Base-by-base conservation (phyloP, 768 basidiomycete genomes). In the Russula dissimulans region DNA sequence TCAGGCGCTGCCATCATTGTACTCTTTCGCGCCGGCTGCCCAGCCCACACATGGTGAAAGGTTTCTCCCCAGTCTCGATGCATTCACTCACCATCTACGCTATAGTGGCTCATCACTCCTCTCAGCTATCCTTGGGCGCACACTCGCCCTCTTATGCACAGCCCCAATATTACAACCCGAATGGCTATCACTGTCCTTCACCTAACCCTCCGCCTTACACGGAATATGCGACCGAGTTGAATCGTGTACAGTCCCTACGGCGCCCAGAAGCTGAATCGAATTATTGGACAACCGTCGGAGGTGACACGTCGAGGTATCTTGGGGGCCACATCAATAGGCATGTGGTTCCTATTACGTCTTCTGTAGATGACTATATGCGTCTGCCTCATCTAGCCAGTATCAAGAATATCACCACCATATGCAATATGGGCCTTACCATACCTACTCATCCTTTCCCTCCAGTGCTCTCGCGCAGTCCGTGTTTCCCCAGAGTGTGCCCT, bases 21-120 rank as follows among this genome's bases (percentile, higher is more conserved):
- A 89, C 70, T 86, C 89, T 42, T 78, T 85, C 67, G 85, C 85
- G 42, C 89, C 88, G 60, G 84, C 85, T 31, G 87, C 84, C 4
- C 87, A 88, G n/a, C 80, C 87, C 8, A 77, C 82, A 41, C 89
- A 91, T 68, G 87, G 89, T 88, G 68, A 62, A 73, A 39, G 26
- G 42, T 29, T 32, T 44, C 60, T 49, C 50, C 38, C 10, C 15
- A 10, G 18, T 29, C 29, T 26, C 26, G 9, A 36, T 34, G 61
- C 22, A 67, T 22, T 22, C 4, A 43, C 32, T 51, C 36, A 57
- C 69, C 46, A 36, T 38, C 12, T 48, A 46, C 52, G 46, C 63
- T 64, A 68, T 60, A 91, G 89, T 86, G 45, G 77, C 86, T 26
- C 76, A 85, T 34, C 89, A 90, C 72, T 26, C 22, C 2, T 68